Base-by-base conservation (phyloP, 2,329 filamentous ascomycete genomes). In the Aureobasidium mangrovei region DNA sequence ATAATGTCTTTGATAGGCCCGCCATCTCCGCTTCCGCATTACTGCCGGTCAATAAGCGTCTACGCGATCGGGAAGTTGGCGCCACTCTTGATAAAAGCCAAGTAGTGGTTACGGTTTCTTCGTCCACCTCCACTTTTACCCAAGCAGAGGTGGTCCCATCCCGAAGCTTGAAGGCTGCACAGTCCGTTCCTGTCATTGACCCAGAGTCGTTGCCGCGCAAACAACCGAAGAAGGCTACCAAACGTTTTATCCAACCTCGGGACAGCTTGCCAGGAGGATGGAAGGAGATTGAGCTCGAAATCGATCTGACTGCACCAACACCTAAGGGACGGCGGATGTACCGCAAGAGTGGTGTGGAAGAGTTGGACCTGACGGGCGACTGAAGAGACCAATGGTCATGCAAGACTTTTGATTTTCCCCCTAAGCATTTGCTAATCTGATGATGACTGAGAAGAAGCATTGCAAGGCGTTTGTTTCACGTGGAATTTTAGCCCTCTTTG, bases 321-420 rank as follows among this genome's bases (percentile, higher is more conserved):
- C 45, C 53, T 8, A 47, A 39, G 9, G 47, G 45, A 38, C 33
- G 56, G n/a, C 58, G 55, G 10, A 60, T 48, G 12, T 69, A 63
- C 60, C 58, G 66, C 52, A 60, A 62, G 49, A 69, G 67, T 59
- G 65, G 61, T 3, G 65, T 69, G 24, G 67, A 68, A 47, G 59
- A 68, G 4, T 57, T 69, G 58, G 67, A 69, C 60, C 58, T 69
- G 56, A 69, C 67, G 18, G 53, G 45, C 8, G 45, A 57, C 36
- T 54, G 53, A 54, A 18, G 10, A 35, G 32, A 35, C 32, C 32
- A 7, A 12, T 35, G 32, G 7, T 35, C 32, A 35, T 35, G 7
- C 7, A 12, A 18, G 38, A 24, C 7, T 40, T 10, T 40, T 35
- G 6, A 35, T 35, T 35, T n/a, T 41, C 39, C 18, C 18, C 18